Conservation (phyloP, 148 eudicot species). For the Pharnaceum exiguum region DNA sequence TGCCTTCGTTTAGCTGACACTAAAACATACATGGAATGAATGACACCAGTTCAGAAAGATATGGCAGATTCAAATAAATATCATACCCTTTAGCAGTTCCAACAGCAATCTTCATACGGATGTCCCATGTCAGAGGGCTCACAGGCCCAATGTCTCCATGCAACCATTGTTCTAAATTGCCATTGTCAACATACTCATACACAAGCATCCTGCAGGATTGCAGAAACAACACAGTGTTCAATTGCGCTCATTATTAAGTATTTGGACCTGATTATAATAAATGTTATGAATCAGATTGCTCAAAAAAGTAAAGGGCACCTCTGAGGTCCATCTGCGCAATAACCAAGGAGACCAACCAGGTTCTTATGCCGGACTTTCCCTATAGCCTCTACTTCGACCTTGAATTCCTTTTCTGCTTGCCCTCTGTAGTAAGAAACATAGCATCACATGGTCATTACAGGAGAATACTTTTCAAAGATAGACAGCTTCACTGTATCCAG, state of each 20-base stretch:
- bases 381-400: conserved; percentile 98
- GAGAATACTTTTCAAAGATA: background rate
- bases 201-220: conserved; percentile 66
- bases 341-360: conserved; percentile 83
- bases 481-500: background rate
- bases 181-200: conserved; percentile 83
- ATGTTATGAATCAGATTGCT: background rate
- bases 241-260: too few relatives aligned
- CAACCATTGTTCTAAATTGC: conserved; percentile 95
- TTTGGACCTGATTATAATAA: background rate
- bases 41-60: background rate
- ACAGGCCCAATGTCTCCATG: conserved; percentile 79
- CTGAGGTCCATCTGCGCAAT: conserved; percentile 82
- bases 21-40: background rate
- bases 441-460: background rate
- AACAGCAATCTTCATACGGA: conserved; percentile 71
- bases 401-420: conserved; percentile 93
- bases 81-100: conserved; percentile 95
- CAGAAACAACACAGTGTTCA: conserved; percentile 3
- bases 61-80: background rate
- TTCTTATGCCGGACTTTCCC: conserved; percentile 95
- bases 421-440: conserved; percentile 46
- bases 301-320: conserved; percentile 42
- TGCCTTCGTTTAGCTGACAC: too few relatives aligned
- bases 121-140: conserved; percentile 85